Conservation (phyloP, 768 basidiomycete genomes). For the Cyathus striatus region DNA sequence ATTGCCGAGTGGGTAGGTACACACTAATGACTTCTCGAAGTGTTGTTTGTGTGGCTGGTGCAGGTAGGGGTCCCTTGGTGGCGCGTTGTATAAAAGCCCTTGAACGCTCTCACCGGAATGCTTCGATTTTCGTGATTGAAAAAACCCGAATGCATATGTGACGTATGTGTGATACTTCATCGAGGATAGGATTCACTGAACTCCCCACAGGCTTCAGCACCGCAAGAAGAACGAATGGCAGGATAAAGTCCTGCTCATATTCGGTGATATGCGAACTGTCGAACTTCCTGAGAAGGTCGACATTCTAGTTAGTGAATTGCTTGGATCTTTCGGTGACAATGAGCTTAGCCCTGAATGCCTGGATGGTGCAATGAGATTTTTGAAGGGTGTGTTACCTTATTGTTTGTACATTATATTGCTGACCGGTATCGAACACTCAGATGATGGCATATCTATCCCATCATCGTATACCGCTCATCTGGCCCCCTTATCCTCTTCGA, state of each 20-base stretch:
- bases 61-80: constrained; percentile 91
- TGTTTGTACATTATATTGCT: background rate
- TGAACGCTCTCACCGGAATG: constrained; percentile 55
- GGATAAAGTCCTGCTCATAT: constrained; percentile 71
- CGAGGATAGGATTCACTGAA: too few species aligned
- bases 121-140: constrained; percentile 82
- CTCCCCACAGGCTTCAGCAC: constrained; percentile 71
- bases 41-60: constrained; percentile 87
- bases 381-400: constrained; percentile 64
- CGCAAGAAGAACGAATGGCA: constrained; percentile 82
- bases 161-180: constrained; percentile 56
- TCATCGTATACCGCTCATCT: constrained; percentile 94
- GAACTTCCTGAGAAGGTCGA: constrained; percentile 84
- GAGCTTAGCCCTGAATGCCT: constrained; percentile 97
- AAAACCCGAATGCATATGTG: constrained; percentile 93
- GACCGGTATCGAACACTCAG: constrained; percentile 31
- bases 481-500: constrained; percentile 91
- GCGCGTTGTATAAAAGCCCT: constrained; percentile 78
- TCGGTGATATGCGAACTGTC: constrained; percentile 90
- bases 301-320: constrained; percentile 90
- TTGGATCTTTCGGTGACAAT: constrained; percentile 98
- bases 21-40: constrained; percentile 32
- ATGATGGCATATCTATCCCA: constrained; percentile 92
- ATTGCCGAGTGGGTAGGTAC: constrained; percentile 5
- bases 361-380: constrained; percentile 89